Evolutionary conservation across 306 rosid genomes (phyloP), one percentile per base, ranked within the genome.

Genomic region (Trifolium pratense): DNA sequence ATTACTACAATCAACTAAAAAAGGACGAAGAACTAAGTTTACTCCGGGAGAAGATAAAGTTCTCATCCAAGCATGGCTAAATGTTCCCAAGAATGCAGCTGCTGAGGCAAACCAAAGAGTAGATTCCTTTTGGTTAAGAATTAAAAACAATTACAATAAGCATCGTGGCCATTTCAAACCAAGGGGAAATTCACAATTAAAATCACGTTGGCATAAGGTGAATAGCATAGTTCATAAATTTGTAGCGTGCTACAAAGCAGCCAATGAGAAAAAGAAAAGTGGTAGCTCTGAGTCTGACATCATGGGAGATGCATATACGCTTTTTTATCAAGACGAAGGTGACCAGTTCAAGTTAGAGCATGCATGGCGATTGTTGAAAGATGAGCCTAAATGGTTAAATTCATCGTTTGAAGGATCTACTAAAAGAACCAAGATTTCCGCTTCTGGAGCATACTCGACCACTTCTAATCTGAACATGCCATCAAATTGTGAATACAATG

Each of bases 321-420:
- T 66, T 66, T 66, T 12, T 66, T 42, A 40, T 66, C 37, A 66
- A 66, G 36, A 66, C 15, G 70, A 11, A 21, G 55, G 37, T 3
- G 70, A 66, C 0, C 55, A 42, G 1, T 66, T 66, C 55, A 66
- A 66, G 36, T 66, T 42, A 43, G 70, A 66, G 37, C 43, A 12
- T 66, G 70, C 70, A 21, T 66, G 70, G 55, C 70, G 55, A 42
- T 42, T 66, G 55, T 66, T 40, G 13, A 66, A 66, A 66, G 70
- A 66, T 66, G 70, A 66, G 21, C 55, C 70, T 66, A 66, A 66
- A 42, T 66, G 70, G 70, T 39, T 20, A 17, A 63, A 63, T 10
- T 0, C 68, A 20, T 66, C 70, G 4, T 42, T 43, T 42, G 70
- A 66, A 66, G 70, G 21, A 40, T 18, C 37, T 13, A 21, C 20